Evolutionary conservation across 345 rosid genomes (phyloP), one percentile per base, ranked within the genome.

Genomic region (Salix viminalis): DNA sequence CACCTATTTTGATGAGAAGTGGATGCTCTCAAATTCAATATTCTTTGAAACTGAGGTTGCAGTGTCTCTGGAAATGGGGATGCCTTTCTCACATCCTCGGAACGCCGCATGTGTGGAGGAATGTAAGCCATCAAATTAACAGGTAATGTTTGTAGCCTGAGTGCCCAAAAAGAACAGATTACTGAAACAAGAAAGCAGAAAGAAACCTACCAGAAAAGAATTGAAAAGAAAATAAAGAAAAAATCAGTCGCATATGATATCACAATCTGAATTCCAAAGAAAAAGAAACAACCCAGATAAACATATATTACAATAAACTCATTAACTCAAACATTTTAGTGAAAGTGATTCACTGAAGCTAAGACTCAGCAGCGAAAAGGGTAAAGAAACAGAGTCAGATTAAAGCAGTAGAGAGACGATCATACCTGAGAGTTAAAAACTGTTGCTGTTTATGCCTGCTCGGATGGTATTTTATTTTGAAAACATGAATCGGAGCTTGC

Each of bases 71-170:
- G 87, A 77, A 71, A 44, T 32, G 77, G 87, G 14, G 84, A 48
- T 30, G 83, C 83, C 72, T 18, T 85, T 18, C 13, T 62, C 4
- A 78, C 71, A 41, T 78, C 86, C 73, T 72, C 81, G 8, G 79
- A 82, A 74, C 82, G 81, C 44, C 94, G 85, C 87, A 85, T 92
- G 71, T 88, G 90, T 41, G 44, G 44, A 41, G 44, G 44, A 41
- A 41, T 41, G 44, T 41, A 41, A 41, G 44, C 44, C 44, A 41
- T 41, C 44, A 10, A 41, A 41, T 41, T 41, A 2, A 41, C 44
- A 41, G 44, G 44, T 0, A 41, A 36, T 21, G 2, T 30, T 2
- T 24, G 48, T 14, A 50, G 28, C 28, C 70, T 23, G 41, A 71
- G 41, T 30, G 32, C 76, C 67, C 64, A 69, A 28, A 23, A 13